Percentiles rank a stretch among this genome's conserved stretches.
Evolutionary conservation across 805 yeast species (phyloP).

Genomic region (Yamadazyma nakazawae): DNA sequence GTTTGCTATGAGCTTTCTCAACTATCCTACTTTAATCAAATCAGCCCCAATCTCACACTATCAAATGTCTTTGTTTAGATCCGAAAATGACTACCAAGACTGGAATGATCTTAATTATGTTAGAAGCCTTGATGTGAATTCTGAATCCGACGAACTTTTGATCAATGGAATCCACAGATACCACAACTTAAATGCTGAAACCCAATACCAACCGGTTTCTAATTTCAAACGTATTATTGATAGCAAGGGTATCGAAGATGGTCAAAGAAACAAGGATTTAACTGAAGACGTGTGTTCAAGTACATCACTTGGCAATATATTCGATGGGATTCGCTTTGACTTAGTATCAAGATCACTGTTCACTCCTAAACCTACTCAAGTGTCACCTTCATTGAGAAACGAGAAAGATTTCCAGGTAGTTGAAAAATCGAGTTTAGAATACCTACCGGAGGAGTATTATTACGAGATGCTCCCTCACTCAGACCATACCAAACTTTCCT

Average conservation of each 20-base stretch:
- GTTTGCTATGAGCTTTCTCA: slow-evolving; percentile 78
- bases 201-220: slow-evolving; percentile 36
- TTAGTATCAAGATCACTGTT: slow-evolving; percentile 2
- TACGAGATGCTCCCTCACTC: background rate
- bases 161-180: slow-evolving; percentile 37
- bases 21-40: slow-evolving; percentile 78
- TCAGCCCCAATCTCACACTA: slow-evolving; percentile 76
- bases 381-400: slow-evolving; percentile 9
- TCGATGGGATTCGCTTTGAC: slow-evolving; percentile 37
- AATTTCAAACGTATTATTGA: slow-evolving; percentile 19
- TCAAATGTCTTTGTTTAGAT: slow-evolving; percentile 35
- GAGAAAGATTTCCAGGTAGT: slow-evolving; percentile 8
- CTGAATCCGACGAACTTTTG: slow-evolving; percentile 22
- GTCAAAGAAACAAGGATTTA: background rate
- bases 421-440: slow-evolving; percentile 3
- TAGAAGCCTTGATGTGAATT: slow-evolving; percentile 7
- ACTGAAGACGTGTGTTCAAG: slow-evolving; percentile 5
- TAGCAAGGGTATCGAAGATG: slow-evolving; percentile 17
- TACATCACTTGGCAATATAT: slow-evolving; percentile 23
- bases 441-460: slow-evolving; percentile 6
- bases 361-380: background rate
- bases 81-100: slow-evolving; percentile 18
- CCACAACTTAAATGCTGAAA: slow-evolving; percentile 24
- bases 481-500: slow-evolving; percentile 6
- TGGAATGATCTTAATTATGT: slow-evolving; percentile 11